Evolutionary conservation across 2,329 filamentous ascomycete genomes (phyloP).

Genomic region (Lecanicillium sp.): DNA sequence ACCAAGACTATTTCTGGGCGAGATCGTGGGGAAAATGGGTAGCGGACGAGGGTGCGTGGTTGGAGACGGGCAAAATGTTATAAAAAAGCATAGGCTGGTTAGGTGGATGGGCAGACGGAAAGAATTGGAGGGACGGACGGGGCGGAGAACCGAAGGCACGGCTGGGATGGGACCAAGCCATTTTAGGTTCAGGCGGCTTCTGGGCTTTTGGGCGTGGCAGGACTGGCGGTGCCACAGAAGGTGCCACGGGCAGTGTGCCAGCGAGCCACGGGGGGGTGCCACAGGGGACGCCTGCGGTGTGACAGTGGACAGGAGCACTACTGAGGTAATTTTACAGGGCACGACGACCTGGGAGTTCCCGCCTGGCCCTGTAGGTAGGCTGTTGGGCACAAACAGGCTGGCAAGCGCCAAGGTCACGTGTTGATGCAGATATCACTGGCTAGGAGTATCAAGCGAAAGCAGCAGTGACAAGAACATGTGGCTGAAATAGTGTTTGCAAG

Average conservation of each 20-base stretch:
- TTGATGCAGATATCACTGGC: too few relatives aligned
- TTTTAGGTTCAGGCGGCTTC: conserved; percentile 16
- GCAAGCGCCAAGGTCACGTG: conserved; percentile 4
- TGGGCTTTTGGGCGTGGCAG: conserved; percentile 1
- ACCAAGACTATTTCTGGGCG: not conserved
- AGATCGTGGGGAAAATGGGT: conserved; percentile 10
- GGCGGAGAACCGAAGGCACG: conserved; percentile 24
- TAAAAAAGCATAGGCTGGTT: conserved; percentile 31
- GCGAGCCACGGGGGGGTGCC: not conserved
- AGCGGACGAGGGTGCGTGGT: conserved; percentile 27
- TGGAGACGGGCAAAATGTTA: conserved; percentile 28
- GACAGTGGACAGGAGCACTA: not conserved
- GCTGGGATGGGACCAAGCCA: conserved; percentile 21
- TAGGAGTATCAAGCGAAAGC: too few relatives aligned
- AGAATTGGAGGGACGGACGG: conserved; percentile 32
- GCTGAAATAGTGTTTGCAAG: too few relatives aligned
- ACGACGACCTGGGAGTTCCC: not conserved
- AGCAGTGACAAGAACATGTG: too few relatives aligned
- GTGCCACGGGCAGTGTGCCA: not conserved
- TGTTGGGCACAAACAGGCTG: not conserved
- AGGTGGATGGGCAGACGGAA: conserved; percentile 25
- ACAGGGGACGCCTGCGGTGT: not conserved
- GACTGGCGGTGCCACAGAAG: not conserved
- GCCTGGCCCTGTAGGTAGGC: not conserved
- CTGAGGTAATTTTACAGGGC: not conserved